Evolutionary conservation across 139 green algal genomes (phyloP), one percentile per base, ranked within the genome.

Genomic region (Eudorina sp.): DNA sequence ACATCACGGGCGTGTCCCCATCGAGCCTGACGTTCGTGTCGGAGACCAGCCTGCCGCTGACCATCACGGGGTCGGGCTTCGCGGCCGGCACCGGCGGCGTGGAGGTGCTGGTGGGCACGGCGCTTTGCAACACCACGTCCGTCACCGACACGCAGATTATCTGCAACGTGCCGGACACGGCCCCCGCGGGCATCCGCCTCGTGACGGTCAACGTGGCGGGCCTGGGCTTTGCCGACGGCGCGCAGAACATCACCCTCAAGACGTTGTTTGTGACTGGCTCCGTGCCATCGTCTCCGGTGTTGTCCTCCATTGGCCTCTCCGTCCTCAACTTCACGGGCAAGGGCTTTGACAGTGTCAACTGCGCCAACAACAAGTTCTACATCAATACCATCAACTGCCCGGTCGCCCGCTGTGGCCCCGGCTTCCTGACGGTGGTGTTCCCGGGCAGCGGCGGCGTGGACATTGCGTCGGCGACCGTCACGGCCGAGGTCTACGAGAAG

Each of bases 31-130:
- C 31, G 2, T 89, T 92, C 41, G 48, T 5, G 31, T 25, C 60
- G 2, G 48, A 48, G 23, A n/a, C 80, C 31, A 55, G 25, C 48
- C 72, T 84, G 38, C 73, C 41, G 16, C 60, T 92, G 23, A 90
- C 90, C 25, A 85, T 92, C 64, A 90, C 72, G 0, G 90, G 90
- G 19, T 79, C 64, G 9, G 34, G 43, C 11, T 90, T 90, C 34
- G 1, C 1, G 6, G 31, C 13, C 11, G 48, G 75, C 36, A 2
- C 45, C 46, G 18, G 41, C 7, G 45, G 41, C 7, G 45, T 78
- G 0, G 43, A 78, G 4, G 66, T 60, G 0, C 34, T 3, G 7
- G 48, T 85, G 19, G 68, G 83, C 68, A 21, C 3, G 38, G 16
- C 43, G 34, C 1, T 21, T 21, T 85, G 80, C 80, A 75, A 41